These are phyloP conservation scores for Coemansia umbellata DNA, from an alignment of 192 early-diverging fungal species.

Conservation along the genomic window DNA sequence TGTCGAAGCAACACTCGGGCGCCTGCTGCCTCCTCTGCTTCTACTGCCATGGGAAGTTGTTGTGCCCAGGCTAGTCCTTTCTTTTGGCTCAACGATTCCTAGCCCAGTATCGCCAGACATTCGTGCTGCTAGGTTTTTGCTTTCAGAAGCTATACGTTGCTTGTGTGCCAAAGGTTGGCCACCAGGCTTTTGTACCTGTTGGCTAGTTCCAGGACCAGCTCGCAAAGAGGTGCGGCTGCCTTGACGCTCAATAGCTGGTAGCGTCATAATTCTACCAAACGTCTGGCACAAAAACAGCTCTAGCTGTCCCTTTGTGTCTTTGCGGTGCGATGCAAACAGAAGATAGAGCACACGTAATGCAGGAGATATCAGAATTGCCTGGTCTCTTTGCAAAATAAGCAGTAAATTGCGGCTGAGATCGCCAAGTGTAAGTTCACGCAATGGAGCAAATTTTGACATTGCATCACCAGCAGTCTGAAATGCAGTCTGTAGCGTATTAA, in stretches of 20 bases:
- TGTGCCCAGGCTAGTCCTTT: neutral
- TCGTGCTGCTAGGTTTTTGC: conserved; percentile 4
- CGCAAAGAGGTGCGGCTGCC: conserved; percentile 22
- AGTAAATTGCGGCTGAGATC: conserved; percentile 84
- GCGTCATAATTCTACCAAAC: conserved; percentile 38
- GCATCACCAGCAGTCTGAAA: conserved; percentile 82
- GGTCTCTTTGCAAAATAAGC: conserved; percentile 56
- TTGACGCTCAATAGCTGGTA: conserved; percentile 27
- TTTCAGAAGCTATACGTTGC: neutral
- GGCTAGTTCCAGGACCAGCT: conserved; percentile 4
- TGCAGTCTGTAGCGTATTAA: conserved; percentile 81
- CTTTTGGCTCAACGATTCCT: conserved; percentile 4
- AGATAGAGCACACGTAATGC: conserved; percentile 54
- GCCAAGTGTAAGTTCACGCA: conserved; percentile 71
- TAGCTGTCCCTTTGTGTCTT: conserved; percentile 37
- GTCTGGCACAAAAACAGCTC: conserved; percentile 51
- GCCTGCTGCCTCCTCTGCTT: conserved; percentile 10
- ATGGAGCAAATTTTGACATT: conserved; percentile 58
- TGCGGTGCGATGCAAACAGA: conserved; percentile 42
- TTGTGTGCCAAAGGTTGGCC: neutral
- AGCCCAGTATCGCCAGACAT: conserved; percentile 5
- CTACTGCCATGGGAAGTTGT: neutral
- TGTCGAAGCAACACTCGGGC: conserved; percentile 9
- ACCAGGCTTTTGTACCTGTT: conserved; percentile 16
- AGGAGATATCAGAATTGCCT: conserved; percentile 27